These are phyloP conservation scores for Xylaria bambusicola DNA, from an alignment of 495 filamentous ascomycete genomes.

Conservation along the genomic window DNA sequence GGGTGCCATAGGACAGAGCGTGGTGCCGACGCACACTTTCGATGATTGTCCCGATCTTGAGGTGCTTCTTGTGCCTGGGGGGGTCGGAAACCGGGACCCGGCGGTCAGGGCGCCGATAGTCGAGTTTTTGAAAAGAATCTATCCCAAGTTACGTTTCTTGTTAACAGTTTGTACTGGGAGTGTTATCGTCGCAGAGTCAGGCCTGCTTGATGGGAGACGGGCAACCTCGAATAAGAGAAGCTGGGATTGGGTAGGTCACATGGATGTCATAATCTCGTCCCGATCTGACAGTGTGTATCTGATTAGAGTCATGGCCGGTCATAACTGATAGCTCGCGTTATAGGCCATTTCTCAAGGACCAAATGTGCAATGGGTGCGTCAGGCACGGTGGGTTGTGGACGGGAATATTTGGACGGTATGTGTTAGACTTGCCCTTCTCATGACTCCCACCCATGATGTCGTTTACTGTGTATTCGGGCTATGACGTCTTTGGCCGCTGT, in stretches of 20 bases:
- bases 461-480: neutral
- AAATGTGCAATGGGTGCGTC: conserved; percentile 59
- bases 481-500: too few species aligned
- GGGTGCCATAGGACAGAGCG: conserved; percentile 38
- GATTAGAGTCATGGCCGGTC: neutral
- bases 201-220: conserved; percentile 57
- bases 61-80: conserved; percentile 68
- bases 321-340: neutral
- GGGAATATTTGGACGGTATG: conserved; percentile 66
- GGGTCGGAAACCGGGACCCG: conserved; percentile 51
- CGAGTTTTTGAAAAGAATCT: conserved; percentile 46
- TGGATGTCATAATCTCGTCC: neutral
- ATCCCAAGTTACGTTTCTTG: conserved; percentile 54
- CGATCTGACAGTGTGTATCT: neutral
- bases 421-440: neutral
- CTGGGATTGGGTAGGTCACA: conserved; percentile 39
- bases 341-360: conserved; percentile 39
- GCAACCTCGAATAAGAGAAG: conserved; percentile 60
- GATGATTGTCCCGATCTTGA: conserved; percentile 53
- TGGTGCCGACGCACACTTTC: conserved; percentile 68
- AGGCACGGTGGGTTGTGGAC: conserved; percentile 66
- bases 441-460: too few species aligned
- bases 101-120: conserved; percentile 39
- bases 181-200: conserved; percentile 52
- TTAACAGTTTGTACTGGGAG: conserved; percentile 65